phyloP scores from a whole-genome alignment of 805 yeast genomes.

The Sugiyamaella qingdaonensis region DNA sequence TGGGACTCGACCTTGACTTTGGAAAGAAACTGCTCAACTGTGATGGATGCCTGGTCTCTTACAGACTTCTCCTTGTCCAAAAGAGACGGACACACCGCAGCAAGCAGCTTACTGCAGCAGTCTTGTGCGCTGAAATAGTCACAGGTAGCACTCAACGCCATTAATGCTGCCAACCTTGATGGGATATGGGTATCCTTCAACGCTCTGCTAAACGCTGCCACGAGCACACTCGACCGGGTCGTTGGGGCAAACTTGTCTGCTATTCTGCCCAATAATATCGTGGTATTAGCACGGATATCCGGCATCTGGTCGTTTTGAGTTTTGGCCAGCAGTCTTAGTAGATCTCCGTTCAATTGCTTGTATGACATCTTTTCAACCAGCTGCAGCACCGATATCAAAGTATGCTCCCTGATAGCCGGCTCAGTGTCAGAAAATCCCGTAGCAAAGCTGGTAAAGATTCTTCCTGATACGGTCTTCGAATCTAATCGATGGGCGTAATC shows the following conservation, averaged over 20 bases:
- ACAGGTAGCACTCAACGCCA: conserved; percentile 63
- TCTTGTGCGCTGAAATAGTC: conserved; percentile 68
- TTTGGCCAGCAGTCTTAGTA: conserved; percentile 74
- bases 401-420: conserved; percentile 71
- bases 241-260: conserved; percentile 55
- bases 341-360: conserved; percentile 81
- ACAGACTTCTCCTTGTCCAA: conserved; percentile 71
- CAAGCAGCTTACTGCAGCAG: conserved; percentile 73
- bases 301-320: conserved; percentile 74
- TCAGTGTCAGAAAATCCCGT: conserved; percentile 86
- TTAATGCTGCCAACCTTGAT: conserved; percentile 68
- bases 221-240: conserved; percentile 64
- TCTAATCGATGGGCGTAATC: conserved; percentile 47
- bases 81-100: conserved; percentile 79
- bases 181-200: conserved; percentile 74
- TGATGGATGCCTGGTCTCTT: conserved; percentile 63
- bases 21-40: conserved; percentile 58
- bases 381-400: conserved; percentile 59
- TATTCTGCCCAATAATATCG: conserved; percentile 62
- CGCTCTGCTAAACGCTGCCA: conserved; percentile 83
- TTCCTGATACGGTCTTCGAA: conserved; percentile 60
- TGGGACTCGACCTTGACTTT: conserved; percentile 48
- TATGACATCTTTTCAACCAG: conserved; percentile 64
- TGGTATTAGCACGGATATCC: conserved; percentile 72
- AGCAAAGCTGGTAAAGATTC: conserved; percentile 62